These are phyloP conservation scores for Hordeum vulgare DNA, from an alignment of 176 grass and related monocot species.

Conservation along the genomic window MorexV3_pseudomolecules_assembly NC_058518.1:450166829-450167328, in stretches of 20 bases:
- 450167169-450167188: constrained; percentile 1
- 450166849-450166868: background rate
- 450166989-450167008: background rate
- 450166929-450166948: background rate
- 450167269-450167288: background rate
- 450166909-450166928: background rate
- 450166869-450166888: background rate
- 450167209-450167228: constrained; percentile 18
- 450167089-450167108: background rate
- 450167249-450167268: background rate
- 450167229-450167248: background rate
- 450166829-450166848: constrained; percentile 30
- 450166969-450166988: background rate
- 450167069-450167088: background rate
- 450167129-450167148: constrained; percentile 1
- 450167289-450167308: too few species aligned
- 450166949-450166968: background rate
- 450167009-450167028: background rate
- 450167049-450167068: background rate
- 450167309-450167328: constrained; percentile 2
- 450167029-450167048: too few species aligned
- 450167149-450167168: background rate
- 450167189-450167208: constrained; percentile 27
- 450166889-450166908: background rate
- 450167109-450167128: background rate